phyloP scores from a whole-genome alignment of 1,284 basidiomycete genomes.

The Thecaphora thlaspeos region DNA sequence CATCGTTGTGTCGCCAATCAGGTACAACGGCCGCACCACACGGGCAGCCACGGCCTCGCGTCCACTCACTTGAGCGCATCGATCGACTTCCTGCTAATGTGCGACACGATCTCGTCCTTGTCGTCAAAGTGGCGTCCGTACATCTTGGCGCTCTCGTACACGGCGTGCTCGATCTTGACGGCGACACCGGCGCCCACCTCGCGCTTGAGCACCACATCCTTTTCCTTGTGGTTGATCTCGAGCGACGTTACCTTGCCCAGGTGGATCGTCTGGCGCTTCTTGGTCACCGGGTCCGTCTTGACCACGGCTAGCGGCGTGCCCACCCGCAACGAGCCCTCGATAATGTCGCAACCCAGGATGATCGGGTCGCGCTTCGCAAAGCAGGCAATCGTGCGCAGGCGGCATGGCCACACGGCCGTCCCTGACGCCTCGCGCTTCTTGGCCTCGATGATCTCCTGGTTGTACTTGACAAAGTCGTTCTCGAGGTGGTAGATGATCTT shows the following conservation, averaged over 20 bases:
- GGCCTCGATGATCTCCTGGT: slow-evolving; percentile 86
- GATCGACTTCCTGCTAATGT: slow-evolving; percentile 86
- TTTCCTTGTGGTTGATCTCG: slow-evolving; percentile 55
- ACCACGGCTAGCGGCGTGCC: slow-evolving; percentile 96
- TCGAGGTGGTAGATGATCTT: slow-evolving; percentile 99
- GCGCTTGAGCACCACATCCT: slow-evolving; percentile 80
- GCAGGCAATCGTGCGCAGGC: slow-evolving; percentile 84
- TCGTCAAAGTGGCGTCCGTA: slow-evolving; percentile 81
- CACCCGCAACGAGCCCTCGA: slow-evolving; percentile 83
- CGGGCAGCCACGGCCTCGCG: too few relatives aligned
- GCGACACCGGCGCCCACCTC: slow-evolving; percentile 95
- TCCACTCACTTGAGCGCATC: slow-evolving; percentile 76
- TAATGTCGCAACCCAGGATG: slow-evolving; percentile 93
- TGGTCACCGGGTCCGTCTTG: slow-evolving; percentile 77
- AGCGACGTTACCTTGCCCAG: slow-evolving; percentile 85
- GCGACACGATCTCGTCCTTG: slow-evolving; percentile 87
- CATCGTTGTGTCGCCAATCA: too few relatives aligned
- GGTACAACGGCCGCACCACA: too few relatives aligned
- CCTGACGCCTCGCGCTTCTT: slow-evolving; percentile 88
- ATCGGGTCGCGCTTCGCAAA: slow-evolving; percentile 96
- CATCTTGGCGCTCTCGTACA: slow-evolving; percentile 87
- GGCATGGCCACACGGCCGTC: slow-evolving; percentile 94
- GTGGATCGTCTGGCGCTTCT: slow-evolving; percentile 85
- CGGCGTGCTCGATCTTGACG: slow-evolving; percentile 96
- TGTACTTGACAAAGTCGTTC: slow-evolving; percentile 96